Evolutionary conservation across 1,284 basidiomycete species (phyloP).

Genomic region (Ustilago crameri): DNA sequence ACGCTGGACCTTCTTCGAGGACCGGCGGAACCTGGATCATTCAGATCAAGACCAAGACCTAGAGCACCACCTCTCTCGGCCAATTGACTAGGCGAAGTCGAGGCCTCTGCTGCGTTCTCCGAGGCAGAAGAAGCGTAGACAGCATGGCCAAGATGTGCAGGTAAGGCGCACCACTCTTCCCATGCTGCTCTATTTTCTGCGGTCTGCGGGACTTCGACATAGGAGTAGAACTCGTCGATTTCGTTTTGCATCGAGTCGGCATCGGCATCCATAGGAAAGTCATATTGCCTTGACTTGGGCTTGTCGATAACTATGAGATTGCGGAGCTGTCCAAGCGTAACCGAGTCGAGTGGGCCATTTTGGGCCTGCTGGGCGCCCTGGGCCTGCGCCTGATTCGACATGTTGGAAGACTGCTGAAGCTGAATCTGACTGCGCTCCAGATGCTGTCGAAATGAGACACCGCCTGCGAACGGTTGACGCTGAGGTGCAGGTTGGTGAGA

Average conservation of each 20-base stretch:
- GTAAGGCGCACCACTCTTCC: slow-evolving; percentile 73
- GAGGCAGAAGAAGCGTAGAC: slow-evolving; percentile 23
- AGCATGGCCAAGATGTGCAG: slow-evolving; percentile 28
- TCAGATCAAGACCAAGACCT: slow-evolving; percentile 50
- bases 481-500: slow-evolving; percentile 4
- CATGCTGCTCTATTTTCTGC: slow-evolving; percentile 87
- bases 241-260: slow-evolving; percentile 94
- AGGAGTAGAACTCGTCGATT: slow-evolving; percentile 98
- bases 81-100: slow-evolving; percentile 9
- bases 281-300: slow-evolving; percentile 51
- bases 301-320: slow-evolving; percentile 49
- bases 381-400: slow-evolving; percentile 27
- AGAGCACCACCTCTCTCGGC: slow-evolving; percentile 34
- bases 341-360: slow-evolving; percentile 49
- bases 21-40: not conserved
- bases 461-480: slow-evolving; percentile 14
- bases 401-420: slow-evolving; percentile 18
- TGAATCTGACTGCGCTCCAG: slow-evolving; percentile 34
- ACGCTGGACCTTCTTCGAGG: slow-evolving; percentile 29
- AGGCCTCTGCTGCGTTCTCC: slow-evolving; percentile 16
- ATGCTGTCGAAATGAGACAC: slow-evolving; percentile 33
- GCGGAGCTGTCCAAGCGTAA: slow-evolving; percentile 55
- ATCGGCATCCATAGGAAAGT: slow-evolving; percentile 72
- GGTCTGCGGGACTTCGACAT: slow-evolving; percentile 91
- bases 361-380: slow-evolving; percentile 5